Percentiles rank a stretch among this genome's conserved stretches.
These are phyloP conservation scores for Magnolia kwangsiensis DNA, from an alignment of 164 flowering plant genomes.

Conservation along the genomic window DNA sequence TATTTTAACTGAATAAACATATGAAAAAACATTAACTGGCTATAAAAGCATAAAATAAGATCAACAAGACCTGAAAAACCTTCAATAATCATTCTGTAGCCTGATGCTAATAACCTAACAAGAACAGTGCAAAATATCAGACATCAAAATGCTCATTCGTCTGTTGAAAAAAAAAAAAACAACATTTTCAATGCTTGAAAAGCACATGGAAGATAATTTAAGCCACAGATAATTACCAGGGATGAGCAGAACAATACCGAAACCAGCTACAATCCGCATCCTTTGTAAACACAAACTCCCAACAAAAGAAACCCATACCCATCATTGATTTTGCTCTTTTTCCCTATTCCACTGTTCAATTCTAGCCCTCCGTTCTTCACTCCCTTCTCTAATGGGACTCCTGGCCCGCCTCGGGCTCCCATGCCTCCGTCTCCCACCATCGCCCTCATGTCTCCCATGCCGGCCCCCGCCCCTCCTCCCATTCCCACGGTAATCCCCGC, in stretches of 20 bases:
- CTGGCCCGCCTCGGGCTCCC: slow-evolving; percentile 36
- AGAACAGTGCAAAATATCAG: background rate
- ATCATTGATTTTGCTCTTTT: slow-evolving; percentile 42
- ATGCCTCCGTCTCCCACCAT: slow-evolving; percentile 25
- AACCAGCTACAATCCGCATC: slow-evolving; percentile 1
- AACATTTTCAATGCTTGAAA: background rate
- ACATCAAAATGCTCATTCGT: slow-evolving; percentile 2
- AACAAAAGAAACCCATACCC: background rate
- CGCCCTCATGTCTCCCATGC: slow-evolving; percentile 32
- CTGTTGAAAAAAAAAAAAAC: background rate
- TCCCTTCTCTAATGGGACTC: slow-evolving; percentile 62
- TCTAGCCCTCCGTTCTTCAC: slow-evolving; percentile 75
- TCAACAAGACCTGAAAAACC: background rate
- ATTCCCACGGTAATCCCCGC: slow-evolving; percentile 26
- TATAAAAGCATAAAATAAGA: background rate
- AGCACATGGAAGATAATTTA: background rate
- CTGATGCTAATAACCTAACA: background rate
- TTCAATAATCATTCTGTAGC: background rate
- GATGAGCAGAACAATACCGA: slow-evolving; percentile 9
- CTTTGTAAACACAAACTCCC: background rate
- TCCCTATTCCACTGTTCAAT: slow-evolving; percentile 85
- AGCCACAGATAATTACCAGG: background rate
- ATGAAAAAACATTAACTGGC: background rate
- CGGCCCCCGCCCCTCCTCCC: slow-evolving; percentile 35
- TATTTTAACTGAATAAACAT: background rate